phyloP scores from a whole-genome alignment of 2,329 filamentous ascomycete genomes.

The Cladophialophora chaetospira region DNA sequence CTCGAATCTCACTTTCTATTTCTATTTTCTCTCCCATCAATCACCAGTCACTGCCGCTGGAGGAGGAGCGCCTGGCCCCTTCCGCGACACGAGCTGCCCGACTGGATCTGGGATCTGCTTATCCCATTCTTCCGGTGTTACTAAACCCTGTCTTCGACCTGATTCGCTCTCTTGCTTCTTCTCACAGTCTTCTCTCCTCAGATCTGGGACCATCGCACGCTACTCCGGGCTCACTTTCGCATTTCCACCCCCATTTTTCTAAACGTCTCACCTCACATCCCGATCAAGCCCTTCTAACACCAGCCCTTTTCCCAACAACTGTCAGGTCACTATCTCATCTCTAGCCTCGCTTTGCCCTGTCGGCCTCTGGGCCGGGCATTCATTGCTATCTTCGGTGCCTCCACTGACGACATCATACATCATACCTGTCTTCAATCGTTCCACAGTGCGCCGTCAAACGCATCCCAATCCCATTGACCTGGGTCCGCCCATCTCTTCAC shows the following conservation, averaged over 20 bases:
- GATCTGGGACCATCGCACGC: too few species aligned
- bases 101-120: neutral
- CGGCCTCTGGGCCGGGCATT: neutral
- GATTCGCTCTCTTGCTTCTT: neutral
- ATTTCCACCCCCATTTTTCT: neutral
- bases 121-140: neutral
- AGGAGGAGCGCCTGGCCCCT: neutral
- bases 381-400: neutral
- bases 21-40: neutral
- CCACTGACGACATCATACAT: conserved; percentile 2
- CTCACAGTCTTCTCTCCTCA: neutral
- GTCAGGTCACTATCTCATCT: neutral
- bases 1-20: neutral
- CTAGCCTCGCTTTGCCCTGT: neutral
- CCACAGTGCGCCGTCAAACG: neutral
- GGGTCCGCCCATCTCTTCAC: neutral
- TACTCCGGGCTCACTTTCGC: too few species aligned
- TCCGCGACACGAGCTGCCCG: neutral
- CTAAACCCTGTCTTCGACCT: neutral
- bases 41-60: neutral
- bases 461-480: neutral
- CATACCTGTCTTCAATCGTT: neutral
- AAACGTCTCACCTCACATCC: neutral
- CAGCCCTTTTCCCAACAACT: neutral
- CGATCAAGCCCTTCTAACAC: neutral